Base-by-base conservation (phyloP, 176 grass and related monocot species). In the Elaeis guineensis region DNA sequence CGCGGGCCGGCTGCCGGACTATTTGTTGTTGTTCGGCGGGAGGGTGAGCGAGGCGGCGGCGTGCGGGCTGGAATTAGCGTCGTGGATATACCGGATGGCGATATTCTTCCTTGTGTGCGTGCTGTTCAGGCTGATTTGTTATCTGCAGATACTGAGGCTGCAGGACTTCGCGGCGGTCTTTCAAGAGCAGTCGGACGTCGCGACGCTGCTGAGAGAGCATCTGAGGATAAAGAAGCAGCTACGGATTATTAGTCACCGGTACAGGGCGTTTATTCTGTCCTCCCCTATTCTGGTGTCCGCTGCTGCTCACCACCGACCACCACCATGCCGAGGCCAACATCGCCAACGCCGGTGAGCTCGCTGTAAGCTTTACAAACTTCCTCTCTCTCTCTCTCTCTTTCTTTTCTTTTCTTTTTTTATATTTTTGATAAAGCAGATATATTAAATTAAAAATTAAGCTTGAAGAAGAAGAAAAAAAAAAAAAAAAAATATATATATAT, bases 121-220 rank as follows among this genome's bases (percentile, higher is more conserved):
- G 50, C 77, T 89, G 30, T 98, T 98, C 74, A 72, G 69, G 39
- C 83, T 82, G 53, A 92, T 89, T 1, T 98, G 93, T 67, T 78
- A 73, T 71, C 88, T 98, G 16, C 76, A 85, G 81, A 77, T 98
- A 73, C 84, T 92, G 17, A 78, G 88, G 28, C 88, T 98, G 87
- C 69, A 80, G 77, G 84, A 89, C 23, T 92, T 98, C 57, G 76
- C 73, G 15, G 51, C 69, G 23, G 73, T 76, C 59, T 83, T 98
- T 70, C 70, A 79, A 7, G 76, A 67, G 64, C 83, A 77, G 66
- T 55, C 81, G 22, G 84, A 89, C 51, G 88, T 89, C 21, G 77
- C 67, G 24, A 56, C 17, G 20, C 80, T 82, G 70, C 79, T 98
- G 0, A 61, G 35, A 56, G 77, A 98, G 64, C 93, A 98, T 75